Percentiles rank a stretch among this genome's conserved stretches.
Evolutionary conservation across 2,329 filamentous ascomycete species (phyloP).

Genomic region (Aspergillus sp.): DNA sequence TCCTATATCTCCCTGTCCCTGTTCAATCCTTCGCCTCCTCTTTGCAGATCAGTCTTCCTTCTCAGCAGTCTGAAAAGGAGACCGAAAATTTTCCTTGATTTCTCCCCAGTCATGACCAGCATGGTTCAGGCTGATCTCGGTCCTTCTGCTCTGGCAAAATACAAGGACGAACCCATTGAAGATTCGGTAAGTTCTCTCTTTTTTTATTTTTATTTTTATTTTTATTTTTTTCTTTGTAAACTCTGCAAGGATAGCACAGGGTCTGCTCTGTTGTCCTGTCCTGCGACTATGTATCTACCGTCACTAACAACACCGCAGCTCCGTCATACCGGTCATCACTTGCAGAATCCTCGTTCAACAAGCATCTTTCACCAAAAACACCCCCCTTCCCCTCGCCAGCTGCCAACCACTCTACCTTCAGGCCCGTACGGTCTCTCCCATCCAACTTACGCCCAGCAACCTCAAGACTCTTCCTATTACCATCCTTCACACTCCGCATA

Average conservation of each 20-base stretch:
- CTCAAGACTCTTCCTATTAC: constrained; percentile 59
- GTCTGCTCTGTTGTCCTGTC: too few species aligned
- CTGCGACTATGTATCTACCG: too few species aligned
- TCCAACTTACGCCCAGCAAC: constrained; percentile 57
- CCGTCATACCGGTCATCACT: constrained; percentile 23
- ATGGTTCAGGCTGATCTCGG: constrained; percentile 38
- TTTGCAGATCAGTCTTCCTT: too few species aligned
- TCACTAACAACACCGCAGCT: constrained; percentile 13
- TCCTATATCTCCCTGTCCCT: neutral
- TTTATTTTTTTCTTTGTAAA: too few species aligned
- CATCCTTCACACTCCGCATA: constrained; percentile 78
- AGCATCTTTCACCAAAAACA: constrained; percentile 15
- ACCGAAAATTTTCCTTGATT: too few species aligned
- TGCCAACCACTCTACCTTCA: constrained; percentile 30
- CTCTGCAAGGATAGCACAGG: too few species aligned
- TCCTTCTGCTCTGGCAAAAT: constrained; percentile 28
- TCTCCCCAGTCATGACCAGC: constrained; percentile 29
- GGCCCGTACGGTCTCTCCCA: constrained; percentile 38
- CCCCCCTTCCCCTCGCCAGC: constrained; percentile 57
- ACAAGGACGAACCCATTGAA: constrained; percentile 42
- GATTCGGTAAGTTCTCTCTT: constrained; percentile 38
- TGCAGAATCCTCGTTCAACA: constrained; percentile 22
- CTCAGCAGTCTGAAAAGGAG: too few species aligned
- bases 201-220: too few species aligned
- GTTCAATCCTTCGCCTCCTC: too few species aligned